Evolutionary conservation across 2,329 filamentous ascomycete species (phyloP).

Genomic region (Colletotrichum scovillei): DNA sequence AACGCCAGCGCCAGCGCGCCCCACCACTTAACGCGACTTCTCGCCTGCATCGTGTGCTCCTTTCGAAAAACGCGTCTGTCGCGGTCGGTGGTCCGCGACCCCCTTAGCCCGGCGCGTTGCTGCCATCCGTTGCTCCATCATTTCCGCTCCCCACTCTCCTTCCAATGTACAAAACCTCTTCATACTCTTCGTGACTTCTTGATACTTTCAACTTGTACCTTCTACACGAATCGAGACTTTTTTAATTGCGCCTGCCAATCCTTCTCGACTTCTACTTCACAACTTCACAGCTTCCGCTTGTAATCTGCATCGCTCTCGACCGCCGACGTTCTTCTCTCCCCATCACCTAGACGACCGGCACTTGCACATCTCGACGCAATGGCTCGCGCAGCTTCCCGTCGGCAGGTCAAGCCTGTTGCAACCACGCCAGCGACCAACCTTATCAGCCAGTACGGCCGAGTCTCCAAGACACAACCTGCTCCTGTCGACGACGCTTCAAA

Average conservation of each 20-base stretch:
- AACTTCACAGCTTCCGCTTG: background rate
- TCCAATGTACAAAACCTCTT: conserved; percentile 34
- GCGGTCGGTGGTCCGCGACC: conserved; percentile 20
- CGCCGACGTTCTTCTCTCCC: background rate
- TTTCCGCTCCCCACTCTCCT: conserved; percentile 33
- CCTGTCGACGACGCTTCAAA: conserved; percentile 17
- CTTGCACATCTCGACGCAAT: conserved; percentile 28
- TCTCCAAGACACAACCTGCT: conserved; percentile 31
- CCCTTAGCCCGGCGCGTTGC: conserved; percentile 29
- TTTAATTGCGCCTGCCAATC: background rate
- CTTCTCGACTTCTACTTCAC: background rate
- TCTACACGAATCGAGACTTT: conserved; percentile 5
- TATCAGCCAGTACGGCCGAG: conserved; percentile 36
- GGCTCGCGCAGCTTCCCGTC: conserved; percentile 34
- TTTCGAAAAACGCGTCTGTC: conserved; percentile 29
- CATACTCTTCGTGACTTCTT: conserved; percentile 22
- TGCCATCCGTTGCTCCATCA: conserved; percentile 24
- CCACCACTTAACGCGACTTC: conserved; percentile 34
- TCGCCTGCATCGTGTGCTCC: conserved; percentile 6
- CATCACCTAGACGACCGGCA: background rate
- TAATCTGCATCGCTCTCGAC: background rate
- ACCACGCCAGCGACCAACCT: conserved; percentile 18
- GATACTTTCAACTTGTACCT: background rate
- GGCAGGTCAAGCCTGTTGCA: conserved; percentile 32
- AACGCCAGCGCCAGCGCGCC: background rate